Base-by-base conservation (phyloP, 805 yeast species). In the Deakozyma indianensis region DNA sequence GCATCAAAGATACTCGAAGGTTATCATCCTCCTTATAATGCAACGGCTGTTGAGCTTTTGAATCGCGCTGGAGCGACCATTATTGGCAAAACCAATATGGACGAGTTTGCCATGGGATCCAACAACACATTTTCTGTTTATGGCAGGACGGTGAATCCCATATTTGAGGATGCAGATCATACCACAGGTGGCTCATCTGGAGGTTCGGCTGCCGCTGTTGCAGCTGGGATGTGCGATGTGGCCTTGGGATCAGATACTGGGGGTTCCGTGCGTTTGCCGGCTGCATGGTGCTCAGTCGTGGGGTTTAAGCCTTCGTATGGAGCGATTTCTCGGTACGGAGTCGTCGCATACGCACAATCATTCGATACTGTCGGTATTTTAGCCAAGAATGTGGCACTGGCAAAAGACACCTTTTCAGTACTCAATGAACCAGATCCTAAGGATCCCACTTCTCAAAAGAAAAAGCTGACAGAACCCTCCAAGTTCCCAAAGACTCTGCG, bases 271-370 rank as follows among this genome's bases (percentile, higher is more conserved):
- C 70, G 99, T 49, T 66, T 85, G 20, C 99, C 99, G 0, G 94
- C 95, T 1, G 80, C 94, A 18, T 86, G 81, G 59, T 80, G 90
- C 52, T 84, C 88, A 1, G 71, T 82, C 0, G 65, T 76, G 24
- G 98, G 98, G 1, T 86, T 86, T 65, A 92, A 92, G 60, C 98
- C 98, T 1, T 72, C 92, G 0, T 92, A 92, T 60, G 98, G 98
- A 0, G 69, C 95, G 32, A 66, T 92, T 1, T 87, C 96, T 0
- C 67, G 99, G 47, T 80, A 85, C 78, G 99, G 98, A 1, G 85
- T 92, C 5, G 66, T 88, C 2, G 78, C 96, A 0, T 90, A 88
- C 63, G 96, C 96, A 1, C 97, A 94, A 62, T 79, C 90, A 35
- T 68, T 92, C 45, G 99, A 92, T 58, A 88, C 97, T 0, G 96